Evolutionary conservation across 2,329 filamentous ascomycete genomes (phyloP).

Genomic region (Beauveria caledonica): DNA sequence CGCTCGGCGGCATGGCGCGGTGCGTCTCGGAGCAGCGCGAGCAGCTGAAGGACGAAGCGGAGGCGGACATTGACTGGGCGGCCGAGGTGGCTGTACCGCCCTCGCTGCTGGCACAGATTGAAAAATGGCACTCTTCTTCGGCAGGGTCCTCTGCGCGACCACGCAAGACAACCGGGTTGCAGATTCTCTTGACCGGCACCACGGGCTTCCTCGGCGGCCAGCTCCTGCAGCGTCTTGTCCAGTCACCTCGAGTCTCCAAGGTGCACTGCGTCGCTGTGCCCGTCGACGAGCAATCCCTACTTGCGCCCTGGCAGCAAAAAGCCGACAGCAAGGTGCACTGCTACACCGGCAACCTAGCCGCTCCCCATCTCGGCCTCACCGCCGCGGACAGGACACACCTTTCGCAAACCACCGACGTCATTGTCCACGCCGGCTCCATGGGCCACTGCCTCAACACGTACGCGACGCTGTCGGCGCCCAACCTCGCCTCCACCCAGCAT

Average conservation of each 20-base stretch:
- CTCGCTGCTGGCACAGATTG: neutral
- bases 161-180: neutral
- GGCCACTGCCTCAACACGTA: conserved; percentile 30
- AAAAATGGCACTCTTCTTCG: neutral
- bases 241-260: conserved; percentile 20
- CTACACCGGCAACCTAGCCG: conserved; percentile 22
- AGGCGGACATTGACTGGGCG: neutral
- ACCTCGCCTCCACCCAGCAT: conserved; percentile 26
- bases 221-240: conserved; percentile 28
- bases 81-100: neutral
- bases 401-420: conserved; percentile 25
- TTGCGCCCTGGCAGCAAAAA: neutral
- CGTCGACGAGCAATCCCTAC: neutral
- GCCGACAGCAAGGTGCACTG: conserved; percentile 12
- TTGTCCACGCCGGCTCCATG: conserved; percentile 45
- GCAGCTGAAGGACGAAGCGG: neutral
- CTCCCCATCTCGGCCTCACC: conserved; percentile 18
- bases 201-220: conserved; percentile 32
- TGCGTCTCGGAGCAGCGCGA: neutral
- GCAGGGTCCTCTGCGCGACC: neutral
- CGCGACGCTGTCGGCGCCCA: conserved; percentile 22
- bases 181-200: conserved; percentile 27
- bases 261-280: conserved; percentile 38
- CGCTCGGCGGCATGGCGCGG: conserved; percentile 31
- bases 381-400: conserved; percentile 11